phyloP scores from a whole-genome alignment of 176 grass and related monocot genomes.

The Carex littledalei region DNA sequence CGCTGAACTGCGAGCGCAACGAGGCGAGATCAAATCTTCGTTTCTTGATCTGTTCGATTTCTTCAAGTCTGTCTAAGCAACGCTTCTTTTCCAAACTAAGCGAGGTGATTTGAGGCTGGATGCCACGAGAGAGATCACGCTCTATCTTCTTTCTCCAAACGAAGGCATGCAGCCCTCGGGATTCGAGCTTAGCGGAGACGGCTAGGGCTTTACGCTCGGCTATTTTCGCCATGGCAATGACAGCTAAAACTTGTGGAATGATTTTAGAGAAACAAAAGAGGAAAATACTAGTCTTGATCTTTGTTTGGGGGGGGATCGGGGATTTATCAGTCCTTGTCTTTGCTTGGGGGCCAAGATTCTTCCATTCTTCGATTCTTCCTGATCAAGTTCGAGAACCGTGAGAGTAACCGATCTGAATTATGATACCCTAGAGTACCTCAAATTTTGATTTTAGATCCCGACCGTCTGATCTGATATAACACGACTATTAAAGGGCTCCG shows the following conservation, averaged over 20 bases:
- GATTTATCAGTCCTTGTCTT: not conserved
- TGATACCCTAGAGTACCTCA: too few species aligned
- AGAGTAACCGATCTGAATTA: too few species aligned
- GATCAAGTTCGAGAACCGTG: too few species aligned
- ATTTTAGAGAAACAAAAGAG: not conserved
- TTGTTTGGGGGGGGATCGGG: not conserved
- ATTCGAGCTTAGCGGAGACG: conserved; percentile 32
- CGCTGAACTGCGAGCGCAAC: not conserved
- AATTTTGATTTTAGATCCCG: too few species aligned
- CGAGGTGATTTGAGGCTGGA: conserved; percentile 13
- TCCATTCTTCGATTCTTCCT: too few species aligned
- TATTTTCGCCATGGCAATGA: not conserved
- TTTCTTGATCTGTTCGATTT: conserved; percentile 8
- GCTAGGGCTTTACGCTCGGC: conserved; percentile 22
- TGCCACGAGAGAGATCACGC: conserved; percentile 27
- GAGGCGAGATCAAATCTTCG: not conserved
- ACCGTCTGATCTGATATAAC: too few species aligned
- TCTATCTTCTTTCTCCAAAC: conserved; percentile 40
- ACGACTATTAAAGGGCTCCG: too few species aligned
- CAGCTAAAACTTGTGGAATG: not conserved
- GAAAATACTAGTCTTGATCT: not conserved
- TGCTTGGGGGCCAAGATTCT: too few species aligned
- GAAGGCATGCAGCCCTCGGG: conserved; percentile 26
- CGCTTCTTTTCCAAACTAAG: conserved; percentile 10
- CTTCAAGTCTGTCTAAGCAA: conserved; percentile 21